Percentiles rank a stretch among this genome's conserved stretches.
These are phyloP conservation scores for Tausonia pullulans DNA, from an alignment of 1,284 basidiomycete species.

Conservation along the genomic window DNA sequence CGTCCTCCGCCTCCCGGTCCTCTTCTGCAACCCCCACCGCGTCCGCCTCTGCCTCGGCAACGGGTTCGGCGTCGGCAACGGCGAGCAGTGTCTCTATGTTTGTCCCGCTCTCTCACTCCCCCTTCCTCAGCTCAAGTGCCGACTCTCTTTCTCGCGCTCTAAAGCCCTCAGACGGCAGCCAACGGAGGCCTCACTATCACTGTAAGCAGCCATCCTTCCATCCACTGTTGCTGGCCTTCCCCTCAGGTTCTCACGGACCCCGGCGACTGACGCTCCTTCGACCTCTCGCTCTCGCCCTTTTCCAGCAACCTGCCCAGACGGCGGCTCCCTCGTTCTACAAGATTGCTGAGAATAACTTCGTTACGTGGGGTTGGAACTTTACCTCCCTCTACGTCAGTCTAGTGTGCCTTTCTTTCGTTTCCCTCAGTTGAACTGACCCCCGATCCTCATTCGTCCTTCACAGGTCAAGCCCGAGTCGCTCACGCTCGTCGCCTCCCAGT, in stretches of 20 bases:
- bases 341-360: constrained; percentile 57
- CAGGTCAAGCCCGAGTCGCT: constrained; percentile 52
- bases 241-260: not conserved
- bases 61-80: not conserved
- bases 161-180: not conserved
- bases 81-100: not conserved
- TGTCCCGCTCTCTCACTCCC: not conserved
- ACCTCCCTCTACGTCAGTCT: constrained; percentile 48
- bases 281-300: not conserved
- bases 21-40: not conserved
- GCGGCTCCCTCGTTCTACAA: constrained; percentile 73
- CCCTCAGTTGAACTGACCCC: not conserved
- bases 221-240: not conserved
- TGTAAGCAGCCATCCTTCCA: not conserved
- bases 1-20: not conserved
- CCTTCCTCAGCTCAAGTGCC: not conserved
- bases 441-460: constrained; percentile 6
- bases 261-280: not conserved
- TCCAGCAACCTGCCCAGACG: constrained; percentile 56
- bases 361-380: constrained; percentile 90
- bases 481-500: constrained; percentile 69
- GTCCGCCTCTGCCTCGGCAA: not conserved
- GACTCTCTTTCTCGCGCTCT: not conserved
- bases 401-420: not conserved
- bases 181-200: not conserved